Conservation (phyloP, 306 rosid genomes). For the Malus sieversii region DNA sequence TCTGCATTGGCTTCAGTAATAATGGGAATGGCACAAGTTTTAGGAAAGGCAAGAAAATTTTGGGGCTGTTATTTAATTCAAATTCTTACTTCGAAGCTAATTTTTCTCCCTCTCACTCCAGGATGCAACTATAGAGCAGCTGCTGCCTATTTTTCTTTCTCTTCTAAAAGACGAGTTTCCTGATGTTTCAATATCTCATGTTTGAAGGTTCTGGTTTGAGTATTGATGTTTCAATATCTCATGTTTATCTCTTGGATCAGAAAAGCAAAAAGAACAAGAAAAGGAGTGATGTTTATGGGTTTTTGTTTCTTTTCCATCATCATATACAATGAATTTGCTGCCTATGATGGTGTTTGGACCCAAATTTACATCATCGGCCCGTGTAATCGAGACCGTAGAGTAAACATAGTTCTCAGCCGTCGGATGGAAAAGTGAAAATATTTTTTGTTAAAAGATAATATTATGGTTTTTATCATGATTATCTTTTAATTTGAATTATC, state of each 20-base stretch:
- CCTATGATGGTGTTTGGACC: not conserved
- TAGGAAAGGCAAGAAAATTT: conserved; percentile 70
- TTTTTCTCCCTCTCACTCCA: conserved; percentile 27
- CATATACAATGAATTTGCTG: not conserved
- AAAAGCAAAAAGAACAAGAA: not conserved
- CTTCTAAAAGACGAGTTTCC: conserved; percentile 96
- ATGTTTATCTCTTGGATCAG: not conserved
- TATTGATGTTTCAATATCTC: not conserved
- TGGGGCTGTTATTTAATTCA: not conserved
- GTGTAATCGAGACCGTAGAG: too few species aligned
- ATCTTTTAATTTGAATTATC: too few species aligned
- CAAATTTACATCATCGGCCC: too few species aligned
- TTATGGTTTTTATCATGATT: too few species aligned
- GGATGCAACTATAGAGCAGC: conserved; percentile 97
- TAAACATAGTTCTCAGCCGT: too few species aligned
- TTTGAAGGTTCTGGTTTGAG: not conserved
- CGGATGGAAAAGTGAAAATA: too few species aligned
- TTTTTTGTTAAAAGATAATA: too few species aligned
- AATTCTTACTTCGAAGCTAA: not conserved
- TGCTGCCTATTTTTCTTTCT: conserved; percentile 94
- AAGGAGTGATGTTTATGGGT: not conserved
- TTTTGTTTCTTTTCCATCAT: not conserved
- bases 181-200: too few species aligned
- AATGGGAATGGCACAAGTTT: conserved; percentile 98
- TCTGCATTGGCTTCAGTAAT: conserved; percentile 98